Base-by-base conservation (phyloP, 176 grass and related monocot genomes). In the Triticum dicoccoides region DNA sequence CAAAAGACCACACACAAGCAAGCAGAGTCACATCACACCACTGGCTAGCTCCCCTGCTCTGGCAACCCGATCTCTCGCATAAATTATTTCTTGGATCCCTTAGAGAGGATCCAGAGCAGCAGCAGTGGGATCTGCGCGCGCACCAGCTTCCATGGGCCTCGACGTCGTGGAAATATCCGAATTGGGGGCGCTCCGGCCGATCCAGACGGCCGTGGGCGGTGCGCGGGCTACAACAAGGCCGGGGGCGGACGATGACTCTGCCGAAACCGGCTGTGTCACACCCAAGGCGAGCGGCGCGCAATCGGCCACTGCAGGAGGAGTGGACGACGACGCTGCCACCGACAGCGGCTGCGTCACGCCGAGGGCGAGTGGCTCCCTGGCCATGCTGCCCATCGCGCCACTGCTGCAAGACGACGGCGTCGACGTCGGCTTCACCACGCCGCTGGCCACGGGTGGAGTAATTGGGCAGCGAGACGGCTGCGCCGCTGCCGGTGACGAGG, bases 131-230 rank as follows among this genome's bases (percentile, higher is more conserved):
- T 70, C 67, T 39, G 67, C 67, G 67, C 18, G 67, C 67, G 8
- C 34, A 23, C 54, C 23, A 35, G 21, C 13, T 65, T 33, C 34
- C 0, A 98, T 98, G 96, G 91, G 87, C 18, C 79, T 83, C 54
- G 93, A 95, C 25, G 33, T 94, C 58, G 80, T 79, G 18, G 41
- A 37, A 35, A 69, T 82, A 4, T 85, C 68, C 0, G 96, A 94
- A 79, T 88, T 94, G 86, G 88, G 88, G 0, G 83, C 84, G 27
- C 80, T 95, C 8, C 73, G 85, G n/a, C 87, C 91, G 3, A 77
- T 98, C 24, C 74, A 37, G 61, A 93, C 84, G 5, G 58, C 41
- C 20, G 70, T 5, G 10, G 20, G 27, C 1, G 64, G 51, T 2
- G 76, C 11, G 5, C 25, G 8, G 87, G 82, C 56, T 54, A 37